Conservation (phyloP, 2,329 filamentous ascomycete species). For the Aureobasidium sp. region DNA sequence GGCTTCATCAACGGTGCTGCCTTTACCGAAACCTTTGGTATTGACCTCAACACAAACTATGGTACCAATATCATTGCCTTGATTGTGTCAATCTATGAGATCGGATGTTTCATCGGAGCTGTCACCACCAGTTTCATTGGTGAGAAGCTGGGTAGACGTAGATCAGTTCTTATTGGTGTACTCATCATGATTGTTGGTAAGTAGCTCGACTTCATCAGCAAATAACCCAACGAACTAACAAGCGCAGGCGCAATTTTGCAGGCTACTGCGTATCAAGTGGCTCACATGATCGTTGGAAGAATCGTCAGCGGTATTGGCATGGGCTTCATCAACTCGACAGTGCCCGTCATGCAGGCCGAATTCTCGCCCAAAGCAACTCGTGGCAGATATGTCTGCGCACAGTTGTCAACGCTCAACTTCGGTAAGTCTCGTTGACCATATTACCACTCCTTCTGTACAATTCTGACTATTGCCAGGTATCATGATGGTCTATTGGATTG, state of each 20-base stretch:
- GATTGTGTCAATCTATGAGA: conserved; percentile 43
- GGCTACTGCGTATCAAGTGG: conserved; percentile 20
- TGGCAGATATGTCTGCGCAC: conserved; percentile 39
- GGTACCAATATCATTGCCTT: conserved; percentile 35
- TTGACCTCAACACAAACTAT: conserved; percentile 30
- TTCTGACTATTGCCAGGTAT: conserved; percentile 21
- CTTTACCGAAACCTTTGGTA: conserved; percentile 37
- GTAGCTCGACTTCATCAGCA: neutral
- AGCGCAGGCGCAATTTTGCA: conserved; percentile 26
- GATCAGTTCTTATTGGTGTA: conserved; percentile 37
- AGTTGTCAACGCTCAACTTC: conserved; percentile 43
- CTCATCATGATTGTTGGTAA: conserved; percentile 34
- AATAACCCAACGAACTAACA: neutral
- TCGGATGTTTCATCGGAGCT: conserved; percentile 41
- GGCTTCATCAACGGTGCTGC: conserved; percentile 34
- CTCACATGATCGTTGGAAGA: conserved; percentile 22
- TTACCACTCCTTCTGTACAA: neutral
- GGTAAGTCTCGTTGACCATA: conserved; percentile 21
- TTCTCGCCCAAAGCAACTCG: conserved; percentile 27
- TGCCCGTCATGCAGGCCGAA: conserved; percentile 41
- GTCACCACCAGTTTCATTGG: conserved; percentile 34
- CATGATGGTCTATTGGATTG: conserved; percentile 41
- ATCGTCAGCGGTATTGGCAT: conserved; percentile 24
- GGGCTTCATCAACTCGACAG: conserved; percentile 34
- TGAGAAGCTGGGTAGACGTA: conserved; percentile 39